A percentile compares a stretch with the other conserved stretches of the same genome.
Conservation (phyloP, 768 basidiomycete species). For the Podaxis sp. region DNA sequence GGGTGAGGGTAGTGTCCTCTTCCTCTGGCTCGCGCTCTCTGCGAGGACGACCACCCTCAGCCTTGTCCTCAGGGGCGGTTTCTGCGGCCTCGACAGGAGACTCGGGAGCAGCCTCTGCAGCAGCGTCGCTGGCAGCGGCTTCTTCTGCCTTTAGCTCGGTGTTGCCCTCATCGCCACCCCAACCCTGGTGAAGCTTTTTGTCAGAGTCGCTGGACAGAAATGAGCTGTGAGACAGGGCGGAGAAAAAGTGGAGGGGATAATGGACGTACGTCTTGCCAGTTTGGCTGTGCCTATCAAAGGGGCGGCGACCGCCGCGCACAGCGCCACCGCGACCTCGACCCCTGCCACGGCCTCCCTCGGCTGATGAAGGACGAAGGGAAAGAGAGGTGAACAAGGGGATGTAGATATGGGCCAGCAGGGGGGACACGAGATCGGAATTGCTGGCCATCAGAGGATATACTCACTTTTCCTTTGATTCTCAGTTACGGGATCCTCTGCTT, state of each 20-base stretch:
- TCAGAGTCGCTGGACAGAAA: slow-evolving; percentile 74
- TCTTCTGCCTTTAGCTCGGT: slow-evolving; percentile 82
- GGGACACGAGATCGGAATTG: slow-evolving; percentile 3
- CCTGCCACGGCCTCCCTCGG: slow-evolving; percentile 50
- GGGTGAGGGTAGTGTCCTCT: slow-evolving; percentile 90
- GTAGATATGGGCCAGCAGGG: neutral
- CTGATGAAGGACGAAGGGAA: slow-evolving; percentile 26
- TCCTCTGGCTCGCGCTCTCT: slow-evolving; percentile 72
- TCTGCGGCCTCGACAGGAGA: slow-evolving; percentile 29
- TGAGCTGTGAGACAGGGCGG: slow-evolving; percentile 16
- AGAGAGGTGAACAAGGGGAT: slow-evolving; percentile 13
- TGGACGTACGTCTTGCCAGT: slow-evolving; percentile 78
- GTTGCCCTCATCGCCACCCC: slow-evolving; percentile 91
- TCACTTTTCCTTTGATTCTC: slow-evolving; percentile 38
- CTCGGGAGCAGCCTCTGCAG: slow-evolving; percentile 47
- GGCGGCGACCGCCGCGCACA: slow-evolving; percentile 64
- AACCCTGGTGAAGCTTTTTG: slow-evolving; percentile 92
- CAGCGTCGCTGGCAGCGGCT: slow-evolving; percentile 71
- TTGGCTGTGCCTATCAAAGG: slow-evolving; percentile 83
- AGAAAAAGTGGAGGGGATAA: slow-evolving; percentile 15
- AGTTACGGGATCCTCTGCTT: slow-evolving; percentile 27
- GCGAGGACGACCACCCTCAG: slow-evolving; percentile 36
- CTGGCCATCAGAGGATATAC: slow-evolving; percentile 17
- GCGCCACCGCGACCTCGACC: slow-evolving; percentile 49
- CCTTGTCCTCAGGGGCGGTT: slow-evolving; percentile 39